Percentiles rank a stretch among this genome's conserved stretches.
Conservation (phyloP, 202 grass and related monocot genomes). For the Panicum hallii region DNA sequence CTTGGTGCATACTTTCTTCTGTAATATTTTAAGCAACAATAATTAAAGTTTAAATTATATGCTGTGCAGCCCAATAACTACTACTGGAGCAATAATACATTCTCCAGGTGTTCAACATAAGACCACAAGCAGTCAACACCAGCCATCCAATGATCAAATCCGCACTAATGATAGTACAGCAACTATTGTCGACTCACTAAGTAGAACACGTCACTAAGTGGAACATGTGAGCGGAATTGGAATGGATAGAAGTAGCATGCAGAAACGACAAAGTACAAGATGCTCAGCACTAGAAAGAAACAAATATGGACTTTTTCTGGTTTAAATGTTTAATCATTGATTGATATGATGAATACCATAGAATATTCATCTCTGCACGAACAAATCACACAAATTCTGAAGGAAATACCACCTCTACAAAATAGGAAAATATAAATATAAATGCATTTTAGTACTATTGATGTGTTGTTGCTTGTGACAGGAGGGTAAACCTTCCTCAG, state of each 20-base stretch:
- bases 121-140: neutral
- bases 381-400: conserved; percentile 6
- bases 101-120: neutral
- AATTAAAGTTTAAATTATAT: neutral
- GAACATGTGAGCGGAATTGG: neutral
- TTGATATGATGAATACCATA: neutral
- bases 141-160: conserved; percentile 17
- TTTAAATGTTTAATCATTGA: neutral
- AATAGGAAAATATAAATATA: neutral
- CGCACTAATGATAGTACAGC: conserved; percentile 12
- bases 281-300: conserved; percentile 3
- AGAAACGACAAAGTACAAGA: conserved; percentile 15
- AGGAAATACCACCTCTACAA: conserved; percentile 17
- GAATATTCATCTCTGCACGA: neutral
- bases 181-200: neutral
- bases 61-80: neutral
- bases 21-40: neutral
- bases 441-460: neutral
- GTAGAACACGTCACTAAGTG: neutral
- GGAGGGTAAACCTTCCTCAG: neutral
- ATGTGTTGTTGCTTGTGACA: neutral
- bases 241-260: conserved; percentile 10
- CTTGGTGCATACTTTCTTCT: neutral
- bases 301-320: neutral
- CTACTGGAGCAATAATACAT: neutral